Evolutionary conservation across 352 stramenopile genomes (phyloP), one percentile per base, ranked within the genome.

Genomic region (Globisporangium radiosum): DNA sequence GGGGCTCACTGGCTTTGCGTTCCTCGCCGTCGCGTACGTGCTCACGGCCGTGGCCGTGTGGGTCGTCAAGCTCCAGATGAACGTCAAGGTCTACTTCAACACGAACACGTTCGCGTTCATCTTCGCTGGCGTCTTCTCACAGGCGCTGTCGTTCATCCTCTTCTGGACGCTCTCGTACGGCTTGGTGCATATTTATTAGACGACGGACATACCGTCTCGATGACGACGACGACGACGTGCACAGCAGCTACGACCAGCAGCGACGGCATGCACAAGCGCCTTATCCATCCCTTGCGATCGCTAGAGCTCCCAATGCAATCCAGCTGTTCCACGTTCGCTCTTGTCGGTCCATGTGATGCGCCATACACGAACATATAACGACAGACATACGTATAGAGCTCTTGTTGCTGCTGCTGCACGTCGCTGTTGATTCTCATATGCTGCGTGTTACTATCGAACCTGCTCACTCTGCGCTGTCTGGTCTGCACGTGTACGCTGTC

Each of bases 161-260:
- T 95, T 95, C 63, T 95, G 85, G 85, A 95, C 85, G 66, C 81
- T 95, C 47, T 75, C 76, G 50, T 95, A 95, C 69, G 85, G 81
- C 52, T 70, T 95, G 59, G 84, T 95, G 64, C 82, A 95, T 88
- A 92, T 95, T 86, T 95, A 95, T 88, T 95, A 76, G 52, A 14
- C 40, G 36, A 42, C 39, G 33, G n/a, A 13, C 37, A 53, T 3
- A 9, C 8, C 13, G n/a, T 3, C 9, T 25, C 39, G 8, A 39
- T 52, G 19, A 4, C 15, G n/a, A 39, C 15, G 49, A 33, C 25
- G 25, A 33, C 25, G 25, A 33, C 25, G 25, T 33, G 25, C 25
- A 33, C 25, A 33, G 25, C 25, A 38, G 13, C 42, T n/a, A 47
- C 39, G 39, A 43, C 39, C 39, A 43, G 11, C 25, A 43, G 39